A percentile compares a stretch with the other conserved stretches of the same genome.
Conservation (phyloP, 2,329 filamentous ascomycete species). For the Coniochaeta sp. region DNA sequence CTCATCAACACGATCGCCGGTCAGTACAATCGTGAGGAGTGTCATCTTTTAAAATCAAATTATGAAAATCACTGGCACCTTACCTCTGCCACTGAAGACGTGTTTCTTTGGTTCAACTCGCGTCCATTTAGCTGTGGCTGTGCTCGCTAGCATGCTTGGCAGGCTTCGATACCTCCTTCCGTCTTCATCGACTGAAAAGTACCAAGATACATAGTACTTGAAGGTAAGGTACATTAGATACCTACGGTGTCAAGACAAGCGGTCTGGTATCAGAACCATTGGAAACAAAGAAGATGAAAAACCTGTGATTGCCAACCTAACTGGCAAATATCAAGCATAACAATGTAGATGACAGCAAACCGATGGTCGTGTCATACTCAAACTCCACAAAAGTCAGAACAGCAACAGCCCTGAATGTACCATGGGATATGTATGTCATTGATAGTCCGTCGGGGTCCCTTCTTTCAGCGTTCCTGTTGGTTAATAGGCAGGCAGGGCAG, state of each 20-base stretch:
- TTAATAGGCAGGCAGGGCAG: too few relatives aligned
- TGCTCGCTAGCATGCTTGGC: not conserved
- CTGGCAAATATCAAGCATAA: not conserved
- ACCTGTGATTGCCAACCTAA: too few relatives aligned
- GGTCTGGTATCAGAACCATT: too few relatives aligned
- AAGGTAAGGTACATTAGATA: too few relatives aligned
- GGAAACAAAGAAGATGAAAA: too few relatives aligned
- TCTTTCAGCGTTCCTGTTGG: not conserved
- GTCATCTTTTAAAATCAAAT: not conserved
- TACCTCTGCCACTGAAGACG: too few relatives aligned
- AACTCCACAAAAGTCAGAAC: not conserved
- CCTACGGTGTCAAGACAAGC: too few relatives aligned
- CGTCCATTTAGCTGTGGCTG: not conserved
- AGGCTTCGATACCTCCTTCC: not conserved
- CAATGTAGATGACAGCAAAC: not conserved
- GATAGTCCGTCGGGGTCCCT: not conserved
- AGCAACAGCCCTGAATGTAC: not conserved
- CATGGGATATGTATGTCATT: not conserved
- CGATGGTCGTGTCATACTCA: not conserved
- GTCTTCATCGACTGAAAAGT: not conserved
- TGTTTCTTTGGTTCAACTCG: not conserved
- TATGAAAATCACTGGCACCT: too few relatives aligned
- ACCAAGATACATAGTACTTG: too few relatives aligned
- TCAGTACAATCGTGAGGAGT: too few relatives aligned
- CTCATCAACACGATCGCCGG: too few relatives aligned